Evolutionary conservation across 371 early-diverging fungal species (phyloP).

Genomic region (Amoeboaphelidium protococcarum): DNA sequence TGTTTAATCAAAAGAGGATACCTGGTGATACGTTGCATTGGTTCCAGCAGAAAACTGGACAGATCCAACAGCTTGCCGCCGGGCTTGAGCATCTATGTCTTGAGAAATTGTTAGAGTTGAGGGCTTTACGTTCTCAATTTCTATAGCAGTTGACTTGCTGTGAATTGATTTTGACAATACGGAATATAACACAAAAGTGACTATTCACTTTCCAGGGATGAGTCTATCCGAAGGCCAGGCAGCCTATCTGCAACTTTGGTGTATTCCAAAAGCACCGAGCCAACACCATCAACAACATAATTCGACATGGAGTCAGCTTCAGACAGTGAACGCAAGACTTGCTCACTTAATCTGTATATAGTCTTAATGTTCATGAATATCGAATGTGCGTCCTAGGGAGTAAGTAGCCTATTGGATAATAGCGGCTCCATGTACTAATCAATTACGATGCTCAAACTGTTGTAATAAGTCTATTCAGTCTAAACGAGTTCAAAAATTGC

Average conservation of each 20-base stretch:
- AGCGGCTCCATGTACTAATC: no score
- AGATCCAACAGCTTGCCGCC: constrained; percentile 45
- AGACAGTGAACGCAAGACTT: not conserved
- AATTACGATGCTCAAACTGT: constrained; percentile 48
- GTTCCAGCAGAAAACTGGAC: constrained; percentile 57
- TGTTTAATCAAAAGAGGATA: constrained; percentile 68
- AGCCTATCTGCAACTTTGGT: not conserved
- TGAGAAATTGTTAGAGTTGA: not conserved
- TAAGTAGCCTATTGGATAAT: not conserved
- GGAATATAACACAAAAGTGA: no score
- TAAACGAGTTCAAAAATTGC: constrained; percentile 68
- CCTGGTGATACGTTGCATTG: constrained; percentile 77
- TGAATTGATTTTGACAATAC: not conserved
- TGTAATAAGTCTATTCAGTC: constrained; percentile 52
- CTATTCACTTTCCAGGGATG: no score
- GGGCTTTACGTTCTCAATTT: not conserved
- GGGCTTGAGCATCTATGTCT: not conserved
- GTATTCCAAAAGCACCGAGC: not conserved
- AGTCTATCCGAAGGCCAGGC: not conserved
- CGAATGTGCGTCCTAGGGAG: not conserved
- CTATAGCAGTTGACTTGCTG: not conserved
- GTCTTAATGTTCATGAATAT: not conserved
- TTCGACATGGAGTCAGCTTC: not conserved
- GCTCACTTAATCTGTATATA: not conserved
- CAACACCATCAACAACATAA: not conserved